Percentiles rank a stretch among this genome's conserved stretches.
Conservation (phyloP, 1,284 basidiomycete genomes). For the Chalciporus sp. region DNA sequence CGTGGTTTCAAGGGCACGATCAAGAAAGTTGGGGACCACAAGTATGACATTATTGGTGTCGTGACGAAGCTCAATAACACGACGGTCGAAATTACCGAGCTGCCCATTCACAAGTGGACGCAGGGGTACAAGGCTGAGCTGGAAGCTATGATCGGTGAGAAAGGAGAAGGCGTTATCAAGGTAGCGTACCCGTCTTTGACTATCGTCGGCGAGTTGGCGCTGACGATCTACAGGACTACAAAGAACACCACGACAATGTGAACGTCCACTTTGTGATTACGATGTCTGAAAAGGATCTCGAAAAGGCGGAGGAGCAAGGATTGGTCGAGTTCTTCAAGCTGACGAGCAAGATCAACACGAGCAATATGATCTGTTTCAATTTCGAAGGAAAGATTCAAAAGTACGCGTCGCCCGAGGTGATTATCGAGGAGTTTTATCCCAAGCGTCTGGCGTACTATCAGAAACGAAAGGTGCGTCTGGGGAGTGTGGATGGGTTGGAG, state of each 20-base stretch:
- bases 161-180: conserved; percentile 70
- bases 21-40: conserved; percentile 79
- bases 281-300: conserved; percentile 80
- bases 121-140: conserved; percentile 90
- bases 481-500: not conserved
- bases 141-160: conserved; percentile 77
- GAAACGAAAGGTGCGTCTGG: conserved; percentile 78
- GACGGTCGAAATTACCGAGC: conserved; percentile 93
- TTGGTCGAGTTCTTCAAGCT: conserved; percentile 93
- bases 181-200: conserved; percentile 34
- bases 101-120: conserved; percentile 97
- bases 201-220: not conserved
- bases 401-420: conserved; percentile 89
- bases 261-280: conserved; percentile 91
- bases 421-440: conserved; percentile 94
- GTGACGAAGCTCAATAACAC: conserved; percentile 81
- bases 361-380: conserved; percentile 99
- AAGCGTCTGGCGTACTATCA: conserved; percentile 90
- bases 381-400: conserved; percentile 96
- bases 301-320: conserved; percentile 89
- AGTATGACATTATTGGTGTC: conserved; percentile 85
- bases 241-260: conserved; percentile 93
- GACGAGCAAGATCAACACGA: conserved; percentile 79
- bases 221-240: conserved; percentile 73
- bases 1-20: conserved; percentile 92